A percentile compares a stretch with the other conserved stretches of the same genome.
Evolutionary conservation across 306 rosid species (phyloP).

Genomic region (Castanea mollissima): DNA sequence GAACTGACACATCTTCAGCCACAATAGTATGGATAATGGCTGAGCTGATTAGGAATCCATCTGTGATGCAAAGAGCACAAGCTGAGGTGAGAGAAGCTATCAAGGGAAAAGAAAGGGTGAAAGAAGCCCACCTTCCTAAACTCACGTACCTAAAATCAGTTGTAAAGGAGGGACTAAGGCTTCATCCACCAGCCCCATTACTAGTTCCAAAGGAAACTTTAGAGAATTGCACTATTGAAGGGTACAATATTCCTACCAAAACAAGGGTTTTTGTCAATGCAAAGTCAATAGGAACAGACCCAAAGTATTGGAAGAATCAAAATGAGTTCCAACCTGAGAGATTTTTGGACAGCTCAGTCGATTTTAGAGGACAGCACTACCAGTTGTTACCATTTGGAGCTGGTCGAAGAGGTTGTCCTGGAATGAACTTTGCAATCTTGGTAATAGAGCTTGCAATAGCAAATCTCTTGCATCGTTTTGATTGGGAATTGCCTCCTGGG

Average conservation of each 20-base stretch:
- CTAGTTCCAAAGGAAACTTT: slow-evolving; percentile 20
- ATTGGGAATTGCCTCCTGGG: slow-evolving; percentile 30
- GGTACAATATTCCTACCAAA: slow-evolving; percentile 7
- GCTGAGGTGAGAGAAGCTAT: slow-evolving; percentile 21
- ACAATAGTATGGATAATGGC: slow-evolving; percentile 31
- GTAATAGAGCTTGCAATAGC: slow-evolving; percentile 21
- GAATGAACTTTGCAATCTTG: background rate
- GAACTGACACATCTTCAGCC: slow-evolving; percentile 24
- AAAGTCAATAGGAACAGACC: slow-evolving; percentile 11
- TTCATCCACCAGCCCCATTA: slow-evolving; percentile 21
- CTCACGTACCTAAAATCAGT: slow-evolving; percentile 20
- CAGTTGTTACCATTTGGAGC: slow-evolving; percentile 22
- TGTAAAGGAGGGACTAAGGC: slow-evolving; percentile 18
- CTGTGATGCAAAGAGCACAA: slow-evolving; percentile 14
- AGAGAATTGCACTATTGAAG: slow-evolving; percentile 5
- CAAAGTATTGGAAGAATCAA: slow-evolving; percentile 14
- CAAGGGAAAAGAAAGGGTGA: slow-evolving; percentile 16
- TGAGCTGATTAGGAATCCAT: slow-evolving; percentile 27
- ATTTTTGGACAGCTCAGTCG: slow-evolving; percentile 16
- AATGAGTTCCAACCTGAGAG: slow-evolving; percentile 22
- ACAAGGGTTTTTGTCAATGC: slow-evolving; percentile 22
- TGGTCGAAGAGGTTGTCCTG: slow-evolving; percentile 31
- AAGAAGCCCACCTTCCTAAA: slow-evolving; percentile 14
- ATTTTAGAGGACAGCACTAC: slow-evolving; percentile 20
- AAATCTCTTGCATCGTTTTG: slow-evolving; percentile 25